Percentiles rank a stretch among this genome's conserved stretches.
Evolutionary conservation across 352 stramenopile genomes (phyloP).

Genomic region (Pythium utonaiense): DNA sequence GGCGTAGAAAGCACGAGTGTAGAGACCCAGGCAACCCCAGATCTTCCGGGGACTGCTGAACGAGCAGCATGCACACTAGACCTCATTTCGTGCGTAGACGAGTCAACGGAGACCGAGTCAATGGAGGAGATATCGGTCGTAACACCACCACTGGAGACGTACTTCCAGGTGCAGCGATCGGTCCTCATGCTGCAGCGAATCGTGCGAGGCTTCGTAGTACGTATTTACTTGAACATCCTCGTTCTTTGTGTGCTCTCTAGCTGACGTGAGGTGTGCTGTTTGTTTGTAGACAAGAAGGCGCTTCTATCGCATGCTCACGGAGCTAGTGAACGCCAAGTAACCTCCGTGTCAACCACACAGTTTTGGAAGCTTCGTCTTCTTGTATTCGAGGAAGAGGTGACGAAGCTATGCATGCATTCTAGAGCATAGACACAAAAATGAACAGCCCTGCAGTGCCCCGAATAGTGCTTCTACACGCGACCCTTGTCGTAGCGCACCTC

Average conservation of each 20-base stretch:
- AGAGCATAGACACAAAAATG: slow-evolving; percentile 5
- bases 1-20: not conserved
- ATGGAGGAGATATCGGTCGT: not conserved
- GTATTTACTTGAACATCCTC: not conserved
- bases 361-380: slow-evolving; percentile 1
- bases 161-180: slow-evolving; percentile 15
- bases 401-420: not conserved
- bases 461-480: not conserved
- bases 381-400: not conserved
- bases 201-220: slow-evolving; percentile 14
- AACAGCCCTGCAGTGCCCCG: not conserved
- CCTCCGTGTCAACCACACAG: not conserved
- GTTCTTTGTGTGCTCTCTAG: not conserved
- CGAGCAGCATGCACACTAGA: not conserved
- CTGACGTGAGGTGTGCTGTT: not conserved
- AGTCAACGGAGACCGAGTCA: not conserved
- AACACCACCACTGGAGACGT: slow-evolving; percentile 10
- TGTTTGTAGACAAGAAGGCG: slow-evolving; percentile 28
- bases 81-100: not conserved
- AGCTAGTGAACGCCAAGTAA: slow-evolving; percentile 26
- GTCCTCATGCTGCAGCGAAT: slow-evolving; percentile 13
- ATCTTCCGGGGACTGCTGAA: not conserved
- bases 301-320: slow-evolving; percentile 40
- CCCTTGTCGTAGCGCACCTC: slow-evolving; percentile 66
- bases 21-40: not conserved